These are phyloP conservation scores for Alternaria sp. DNA, from an alignment of 2,329 filamentous ascomycete genomes.

Conservation along the genomic window DNA sequence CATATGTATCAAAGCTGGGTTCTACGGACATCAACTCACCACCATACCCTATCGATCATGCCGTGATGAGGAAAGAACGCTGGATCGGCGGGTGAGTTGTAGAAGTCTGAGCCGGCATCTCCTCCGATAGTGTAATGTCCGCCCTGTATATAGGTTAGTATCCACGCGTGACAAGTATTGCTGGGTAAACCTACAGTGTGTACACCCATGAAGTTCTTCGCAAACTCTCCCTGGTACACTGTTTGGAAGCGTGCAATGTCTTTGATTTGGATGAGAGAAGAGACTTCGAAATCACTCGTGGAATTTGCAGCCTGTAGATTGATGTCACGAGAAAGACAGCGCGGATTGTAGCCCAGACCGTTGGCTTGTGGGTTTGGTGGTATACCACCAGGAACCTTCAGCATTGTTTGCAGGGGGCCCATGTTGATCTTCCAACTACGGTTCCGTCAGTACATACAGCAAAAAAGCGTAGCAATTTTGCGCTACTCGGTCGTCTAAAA, in stretches of 20 bases:
- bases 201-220: constrained; percentile 49
- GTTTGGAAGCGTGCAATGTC: constrained; percentile 48
- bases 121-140: constrained; percentile 55
- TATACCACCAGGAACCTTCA: constrained; percentile 30
- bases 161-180: too few species aligned
- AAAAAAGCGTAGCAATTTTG: background rate
- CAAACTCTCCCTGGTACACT: constrained; percentile 50
- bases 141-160: constrained; percentile 19
- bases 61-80: constrained; percentile 60
- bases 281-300: constrained; percentile 36
- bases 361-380: constrained; percentile 38
- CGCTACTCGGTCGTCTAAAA: background rate
- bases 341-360: constrained; percentile 46
- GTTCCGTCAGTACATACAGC: background rate
- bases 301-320: constrained; percentile 32
- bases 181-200: constrained; percentile 41
- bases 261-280: constrained; percentile 31
- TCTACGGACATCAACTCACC: constrained; percentile 15
- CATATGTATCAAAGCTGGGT: background rate
- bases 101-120: constrained; percentile 46
- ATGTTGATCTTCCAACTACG: constrained; percentile 50
- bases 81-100: constrained; percentile 57
- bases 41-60: constrained; percentile 59
- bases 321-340: constrained; percentile 52
- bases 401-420: constrained; percentile 57